Evolutionary conservation across 2,329 filamentous ascomycete genomes (phyloP).

Genomic region (Gnomoniopsis smithogilvyi): DNA sequence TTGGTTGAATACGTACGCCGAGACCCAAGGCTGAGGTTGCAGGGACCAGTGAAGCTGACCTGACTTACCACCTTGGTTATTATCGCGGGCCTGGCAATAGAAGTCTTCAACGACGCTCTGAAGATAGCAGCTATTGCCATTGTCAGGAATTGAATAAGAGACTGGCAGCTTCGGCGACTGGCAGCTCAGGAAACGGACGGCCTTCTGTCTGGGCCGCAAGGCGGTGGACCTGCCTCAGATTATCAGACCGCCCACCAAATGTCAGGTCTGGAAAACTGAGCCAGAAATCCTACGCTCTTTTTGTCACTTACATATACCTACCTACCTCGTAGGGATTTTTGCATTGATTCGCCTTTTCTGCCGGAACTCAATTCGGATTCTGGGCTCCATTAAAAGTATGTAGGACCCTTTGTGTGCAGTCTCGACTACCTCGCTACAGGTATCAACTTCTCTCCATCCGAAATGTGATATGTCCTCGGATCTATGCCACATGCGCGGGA

Average conservation of each 20-base stretch:
- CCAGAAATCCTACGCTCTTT: neutral
- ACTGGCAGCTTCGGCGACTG: neutral
- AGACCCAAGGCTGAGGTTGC: neutral
- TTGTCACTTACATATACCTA: too few species aligned
- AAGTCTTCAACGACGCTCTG: neutral
- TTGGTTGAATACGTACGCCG: neutral
- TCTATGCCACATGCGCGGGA: too few species aligned
- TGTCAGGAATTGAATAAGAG: neutral
- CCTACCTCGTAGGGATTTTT: too few species aligned
- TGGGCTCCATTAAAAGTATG: too few species aligned
- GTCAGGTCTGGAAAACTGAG: neutral
- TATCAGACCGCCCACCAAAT: neutral
- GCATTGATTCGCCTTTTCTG: too few species aligned
- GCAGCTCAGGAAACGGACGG: neutral
- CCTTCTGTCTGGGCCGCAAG: too few species aligned
- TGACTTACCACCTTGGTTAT: neutral
- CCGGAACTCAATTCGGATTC: too few species aligned
- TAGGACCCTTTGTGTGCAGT: too few species aligned
- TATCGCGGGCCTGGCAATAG: neutral
- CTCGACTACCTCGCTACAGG: too few species aligned
- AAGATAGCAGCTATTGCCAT: neutral
- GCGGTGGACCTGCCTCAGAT: too few species aligned
- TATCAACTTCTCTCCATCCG: too few species aligned
- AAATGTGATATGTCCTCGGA: too few species aligned
- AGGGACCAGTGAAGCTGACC: neutral